phyloP scores from a whole-genome alignment of 345 rosid genomes.

The Ricinus communis region DNA sequence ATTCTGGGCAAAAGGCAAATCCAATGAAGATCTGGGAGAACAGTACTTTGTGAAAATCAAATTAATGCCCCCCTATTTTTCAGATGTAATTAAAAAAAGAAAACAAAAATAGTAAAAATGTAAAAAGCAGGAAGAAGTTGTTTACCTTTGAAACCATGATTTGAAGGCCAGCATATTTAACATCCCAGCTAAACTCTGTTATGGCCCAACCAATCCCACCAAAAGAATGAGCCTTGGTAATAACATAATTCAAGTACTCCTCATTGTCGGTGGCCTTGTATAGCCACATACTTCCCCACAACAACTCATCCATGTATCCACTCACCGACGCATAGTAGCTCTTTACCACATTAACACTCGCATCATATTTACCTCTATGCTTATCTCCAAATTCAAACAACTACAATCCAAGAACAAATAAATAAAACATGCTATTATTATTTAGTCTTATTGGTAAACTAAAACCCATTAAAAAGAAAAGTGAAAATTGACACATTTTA shows the following conservation, averaged over 20 bases:
- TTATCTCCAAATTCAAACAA: slow-evolving; percentile 88
- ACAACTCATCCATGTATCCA: slow-evolving; percentile 94
- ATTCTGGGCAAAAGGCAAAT: slow-evolving; percentile 29
- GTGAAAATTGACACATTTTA: not conserved
- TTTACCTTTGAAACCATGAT: slow-evolving; percentile 28
- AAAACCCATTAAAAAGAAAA: not conserved
- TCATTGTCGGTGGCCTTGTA: slow-evolving; percentile 38
- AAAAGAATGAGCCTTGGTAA: slow-evolving; percentile 17
- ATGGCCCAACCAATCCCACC: slow-evolving; percentile 36
- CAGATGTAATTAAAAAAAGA: not conserved
- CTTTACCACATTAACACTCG: slow-evolving; percentile 65
- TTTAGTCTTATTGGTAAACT: not conserved
- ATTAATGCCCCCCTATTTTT: too few species aligned
- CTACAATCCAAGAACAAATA: slow-evolving; percentile 36
- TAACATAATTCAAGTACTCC: slow-evolving; percentile 21
- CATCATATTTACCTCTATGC: slow-evolving; percentile 79
- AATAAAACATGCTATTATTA: not conserved
- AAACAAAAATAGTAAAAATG: not conserved
- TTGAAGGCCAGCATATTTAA: slow-evolving; percentile 36
- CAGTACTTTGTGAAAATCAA: not conserved
- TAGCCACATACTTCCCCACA: slow-evolving; percentile 46
- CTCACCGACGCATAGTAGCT: slow-evolving; percentile 95
- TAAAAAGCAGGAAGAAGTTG: too few species aligned
- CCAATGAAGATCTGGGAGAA: slow-evolving; percentile 23
- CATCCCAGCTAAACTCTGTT: slow-evolving; percentile 38